A percentile compares a stretch with the other conserved stretches of the same genome.
Evolutionary conservation across 2,329 filamentous ascomycete species (phyloP).

Genomic region (Aureobasidium musti): DNA sequence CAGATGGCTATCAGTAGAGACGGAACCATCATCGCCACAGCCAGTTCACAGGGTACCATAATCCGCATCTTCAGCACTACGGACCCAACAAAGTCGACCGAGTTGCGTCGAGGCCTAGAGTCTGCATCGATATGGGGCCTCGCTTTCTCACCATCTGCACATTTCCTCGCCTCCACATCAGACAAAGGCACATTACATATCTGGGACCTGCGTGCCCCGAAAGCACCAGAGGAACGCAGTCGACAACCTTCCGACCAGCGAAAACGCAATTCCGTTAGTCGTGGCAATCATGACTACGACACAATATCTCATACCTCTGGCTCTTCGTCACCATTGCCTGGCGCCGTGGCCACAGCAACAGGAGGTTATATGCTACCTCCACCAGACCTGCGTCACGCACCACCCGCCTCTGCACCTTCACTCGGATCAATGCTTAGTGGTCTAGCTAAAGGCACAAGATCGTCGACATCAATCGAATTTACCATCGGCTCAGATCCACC

Average conservation of each 20-base stretch:
- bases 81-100: constrained; percentile 77
- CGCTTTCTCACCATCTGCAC: constrained; percentile 79
- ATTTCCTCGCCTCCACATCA: constrained; percentile 83
- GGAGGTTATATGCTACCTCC: constrained; percentile 39
- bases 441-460: constrained; percentile 59
- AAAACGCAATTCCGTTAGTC: constrained; percentile 27
- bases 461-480: constrained; percentile 68
- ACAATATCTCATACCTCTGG: constrained; percentile 28
- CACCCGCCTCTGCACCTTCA: constrained; percentile 29
- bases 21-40: constrained; percentile 80
- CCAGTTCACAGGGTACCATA: constrained; percentile 86
- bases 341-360: constrained; percentile 35
- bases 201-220: constrained; percentile 73
- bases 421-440: constrained; percentile 24
- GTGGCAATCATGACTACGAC: constrained; percentile 24
- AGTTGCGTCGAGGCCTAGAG: constrained; percentile 87
- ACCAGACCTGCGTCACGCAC: constrained; percentile 34
- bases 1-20: constrained; percentile 79
- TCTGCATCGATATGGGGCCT: constrained; percentile 84
- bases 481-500: constrained; percentile 74
- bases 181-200: constrained; percentile 96
- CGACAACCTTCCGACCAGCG: constrained; percentile 33
- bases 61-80: constrained; percentile 80
- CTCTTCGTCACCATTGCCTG: constrained; percentile 28
- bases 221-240: constrained; percentile 42